phyloP scores from a whole-genome alignment of 2,329 filamentous ascomycete genomes.

The Fusarium multiceps region DNA sequence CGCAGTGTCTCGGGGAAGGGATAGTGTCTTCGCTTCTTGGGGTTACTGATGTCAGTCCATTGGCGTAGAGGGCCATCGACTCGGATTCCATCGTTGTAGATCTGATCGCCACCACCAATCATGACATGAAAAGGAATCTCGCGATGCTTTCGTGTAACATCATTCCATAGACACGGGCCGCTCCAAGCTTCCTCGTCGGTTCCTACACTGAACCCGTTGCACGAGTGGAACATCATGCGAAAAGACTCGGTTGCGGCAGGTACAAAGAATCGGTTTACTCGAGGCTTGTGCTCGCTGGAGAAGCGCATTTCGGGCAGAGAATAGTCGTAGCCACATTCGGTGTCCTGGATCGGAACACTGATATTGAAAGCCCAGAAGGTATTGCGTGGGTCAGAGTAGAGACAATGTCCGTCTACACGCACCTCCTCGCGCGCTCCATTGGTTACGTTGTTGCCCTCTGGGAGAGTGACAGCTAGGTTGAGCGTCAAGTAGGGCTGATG shows the following conservation, averaged over 20 bases:
- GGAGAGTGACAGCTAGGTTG: slow-evolving; percentile 54
- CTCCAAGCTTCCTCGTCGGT: slow-evolving; percentile 88
- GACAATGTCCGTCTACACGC: slow-evolving; percentile 55
- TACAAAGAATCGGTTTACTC: slow-evolving; percentile 81
- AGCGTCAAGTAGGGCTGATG: slow-evolving; percentile 69
- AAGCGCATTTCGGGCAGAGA: slow-evolving; percentile 74
- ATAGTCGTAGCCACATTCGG: slow-evolving; percentile 84
- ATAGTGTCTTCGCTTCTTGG: slow-evolving; percentile 81
- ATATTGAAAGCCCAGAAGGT: slow-evolving; percentile 97
- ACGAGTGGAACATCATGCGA: slow-evolving; percentile 99
- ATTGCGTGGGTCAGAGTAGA: slow-evolving; percentile 73
- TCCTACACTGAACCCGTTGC: slow-evolving; percentile 93
- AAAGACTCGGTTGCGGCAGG: slow-evolving; percentile 86
- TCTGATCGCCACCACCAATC: slow-evolving; percentile 92
- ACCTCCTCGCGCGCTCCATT: slow-evolving; percentile 57
- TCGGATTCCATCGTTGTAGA: slow-evolving; percentile 94
- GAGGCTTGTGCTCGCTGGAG: slow-evolving; percentile 65
- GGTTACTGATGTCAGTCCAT: slow-evolving; percentile 88
- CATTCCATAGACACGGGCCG: slow-evolving; percentile 94
- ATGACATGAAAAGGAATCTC: slow-evolving; percentile 92
- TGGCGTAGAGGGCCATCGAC: slow-evolving; percentile 82
- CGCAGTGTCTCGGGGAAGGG: slow-evolving; percentile 84
- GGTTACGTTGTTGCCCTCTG: slow-evolving; percentile 43
- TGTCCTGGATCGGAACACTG: slow-evolving; percentile 76
- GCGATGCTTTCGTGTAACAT: slow-evolving; percentile 85